A percentile compares a stretch with the other conserved stretches of the same genome.
Evolutionary conservation across 805 yeast genomes (phyloP).

Genomic region (Candida maesae): DNA sequence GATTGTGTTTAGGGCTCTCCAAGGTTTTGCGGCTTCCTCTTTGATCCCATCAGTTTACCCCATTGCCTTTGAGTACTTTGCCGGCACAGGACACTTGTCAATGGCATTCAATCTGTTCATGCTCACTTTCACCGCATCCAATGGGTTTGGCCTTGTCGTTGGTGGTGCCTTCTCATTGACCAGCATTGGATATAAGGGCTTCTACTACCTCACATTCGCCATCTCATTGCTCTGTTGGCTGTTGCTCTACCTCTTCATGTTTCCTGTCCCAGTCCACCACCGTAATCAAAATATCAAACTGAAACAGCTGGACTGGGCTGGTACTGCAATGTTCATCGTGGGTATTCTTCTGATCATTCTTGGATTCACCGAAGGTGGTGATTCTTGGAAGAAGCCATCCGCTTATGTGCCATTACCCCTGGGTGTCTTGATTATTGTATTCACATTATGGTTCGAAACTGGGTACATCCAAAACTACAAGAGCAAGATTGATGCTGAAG

Average conservation of each 20-base stretch:
- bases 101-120: slow-evolving; percentile 27
- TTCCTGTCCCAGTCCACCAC: slow-evolving; percentile 10
- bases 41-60: slow-evolving; percentile 37
- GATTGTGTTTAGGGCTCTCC: slow-evolving; percentile 41
- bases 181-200: slow-evolving; percentile 35
- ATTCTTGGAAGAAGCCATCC: slow-evolving; percentile 37
- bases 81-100: slow-evolving; percentile 24
- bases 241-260: slow-evolving; percentile 29
- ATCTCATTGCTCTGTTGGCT: slow-evolving; percentile 21
- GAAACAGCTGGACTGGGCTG: slow-evolving; percentile 33
- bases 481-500: background rate
- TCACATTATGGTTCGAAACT: slow-evolving; percentile 31
- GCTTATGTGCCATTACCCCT: slow-evolving; percentile 39
- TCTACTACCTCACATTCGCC: slow-evolving; percentile 37
- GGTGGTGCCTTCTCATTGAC: slow-evolving; percentile 43
- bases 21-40: slow-evolving; percentile 41
- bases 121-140: slow-evolving; percentile 27
- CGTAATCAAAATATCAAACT: slow-evolving; percentile 11
- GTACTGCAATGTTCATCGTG: slow-evolving; percentile 30
- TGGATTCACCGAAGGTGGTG: slow-evolving; percentile 45
- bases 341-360: slow-evolving; percentile 37
- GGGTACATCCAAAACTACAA: slow-evolving; percentile 19
- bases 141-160: slow-evolving; percentile 37
- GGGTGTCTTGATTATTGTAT: slow-evolving; percentile 31
- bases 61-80: slow-evolving; percentile 28